Base-by-base conservation (phyloP, 139 green algal species). In the Chlorella sorokiniana region DNA sequence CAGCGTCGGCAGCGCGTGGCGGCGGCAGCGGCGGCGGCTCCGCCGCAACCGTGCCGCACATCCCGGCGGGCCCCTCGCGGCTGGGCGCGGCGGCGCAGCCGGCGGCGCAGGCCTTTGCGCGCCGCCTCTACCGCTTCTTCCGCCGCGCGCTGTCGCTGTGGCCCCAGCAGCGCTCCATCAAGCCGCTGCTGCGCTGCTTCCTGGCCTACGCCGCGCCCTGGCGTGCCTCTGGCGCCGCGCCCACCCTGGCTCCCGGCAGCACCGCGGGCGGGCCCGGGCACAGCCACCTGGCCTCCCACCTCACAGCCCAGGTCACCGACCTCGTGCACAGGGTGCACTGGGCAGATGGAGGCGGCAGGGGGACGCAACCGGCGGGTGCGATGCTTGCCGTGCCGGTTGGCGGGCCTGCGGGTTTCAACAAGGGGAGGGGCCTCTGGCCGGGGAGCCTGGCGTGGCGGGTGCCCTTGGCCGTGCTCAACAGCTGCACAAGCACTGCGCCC, bases 81-180 rank as follows among this genome's bases (percentile, higher is more conserved):
- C 68, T 90, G 38, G 78, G 84, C 8, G 75, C 83, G 18, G 82
- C 79, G 14, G 85, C 52, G 23, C 25, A 33, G 22, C 65, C 77
- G 8, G 25, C 65, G 25, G 78, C 83, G 56, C 92, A 96, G 83
- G 90, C 88, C 1, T 73, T 93, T 54, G 84, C 83, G 9, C 81
- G 88, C 3, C 91, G 91, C 54, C 62, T 96, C 65, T 96, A 92
- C 88, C 85, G 91, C 51, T 87, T 93, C 52, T 88, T 96, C 40
- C 82, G 63, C 65, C 65, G 78, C 38, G 87, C 89, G 6, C 83
- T 96, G 51, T 76, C 83, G 7, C 85, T 86, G 65, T 96, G 93
- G 93, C 91, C 90, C 11, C 77, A 90, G 81, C 45, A 84, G 77
- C 67, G 85, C 52, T 42, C 69, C n/a, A 85, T 95, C 33, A 85